Evolutionary conservation across 1,139 yeast species (phyloP), one percentile per base, ranked within the genome.

Genomic region (Lodderomyces oxycetoniae): DNA sequence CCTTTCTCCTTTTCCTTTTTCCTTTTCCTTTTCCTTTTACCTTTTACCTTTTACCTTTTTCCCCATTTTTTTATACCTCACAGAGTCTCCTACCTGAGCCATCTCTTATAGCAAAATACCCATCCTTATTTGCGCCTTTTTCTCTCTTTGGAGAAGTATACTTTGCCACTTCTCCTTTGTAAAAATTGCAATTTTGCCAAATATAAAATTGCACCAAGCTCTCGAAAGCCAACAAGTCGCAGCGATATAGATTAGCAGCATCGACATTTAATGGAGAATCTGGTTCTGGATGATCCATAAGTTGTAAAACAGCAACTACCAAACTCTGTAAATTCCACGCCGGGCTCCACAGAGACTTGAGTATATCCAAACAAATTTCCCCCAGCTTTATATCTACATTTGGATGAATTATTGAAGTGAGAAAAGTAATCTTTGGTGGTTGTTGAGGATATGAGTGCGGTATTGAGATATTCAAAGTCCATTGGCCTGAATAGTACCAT

Each of bases 181-280:
- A 30, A 14, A 30, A 30, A 10, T 30, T 30, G 15, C 32, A 22
- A 42, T 37, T 11, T 35, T 34, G 68, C 63, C 70, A 65, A 8
- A 81, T 71, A 44, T 75, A 79, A 54, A 79, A 85, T 31, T 71
- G 73, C 3, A 82, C 75, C 46, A 85, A 57, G 26, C 79, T 78
- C 37, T 74, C 69, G 47, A 81, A 83, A 0, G 94, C 74, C 7
- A 47, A 40, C 32, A 53, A 55, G 22, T 77, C 79, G 33, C 63
- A 54, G 39, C 89, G 69, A 39, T 71, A 70, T 33, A 88, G 56
- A 48, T 82, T 85, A n/a, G 95, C 93, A 53, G 86, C 75, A 53
- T 88, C 96, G 17, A 88, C 71, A 50, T 88, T 86, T 32, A 88
- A 61, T 1, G 96, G 96, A 25, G 89, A 79, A 46, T 83, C 83